Conservation (phyloP, 2,329 filamentous ascomycete species). For the Pseudocercospora fuligena region DNA sequence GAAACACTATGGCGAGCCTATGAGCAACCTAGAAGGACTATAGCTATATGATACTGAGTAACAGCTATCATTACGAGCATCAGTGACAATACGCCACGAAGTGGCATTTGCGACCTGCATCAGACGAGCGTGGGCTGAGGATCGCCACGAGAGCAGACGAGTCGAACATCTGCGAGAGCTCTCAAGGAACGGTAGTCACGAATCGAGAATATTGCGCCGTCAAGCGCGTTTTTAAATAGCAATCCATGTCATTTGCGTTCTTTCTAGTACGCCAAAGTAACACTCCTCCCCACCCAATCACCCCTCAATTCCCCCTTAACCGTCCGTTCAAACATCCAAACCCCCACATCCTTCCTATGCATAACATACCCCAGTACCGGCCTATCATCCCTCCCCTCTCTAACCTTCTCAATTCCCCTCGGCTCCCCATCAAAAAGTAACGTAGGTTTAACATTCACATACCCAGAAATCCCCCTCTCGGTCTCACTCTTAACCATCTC, state of each 20-base stretch:
- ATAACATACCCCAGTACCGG: slow-evolving; percentile 47
- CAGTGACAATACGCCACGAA: no score
- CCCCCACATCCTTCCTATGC: slow-evolving; percentile 46
- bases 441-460: slow-evolving; percentile 45
- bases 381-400: slow-evolving; percentile 39
- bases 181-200: no score
- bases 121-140: no score
- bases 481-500: slow-evolving; percentile 31
- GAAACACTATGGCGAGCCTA: not conserved
- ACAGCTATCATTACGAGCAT: not conserved
- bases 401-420: slow-evolving; percentile 38
- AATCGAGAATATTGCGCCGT: no score
- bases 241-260: no score
- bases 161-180: no score
- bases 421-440: slow-evolving; percentile 42
- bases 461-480: slow-evolving; percentile 34
- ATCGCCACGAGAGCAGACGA: no score
- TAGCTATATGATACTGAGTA: not conserved
- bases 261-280: slow-evolving; percentile 43
- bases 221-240: no score
- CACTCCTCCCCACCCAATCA: slow-evolving; percentile 40
- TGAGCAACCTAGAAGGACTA: no score
- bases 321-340: slow-evolving; percentile 46
- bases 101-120: no score
- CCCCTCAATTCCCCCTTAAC: slow-evolving; percentile 33